Percentiles rank a stretch among this genome's conserved stretches.
These are phyloP conservation scores for Sanghuangporus sanghuang DNA, from an alignment of 1,284 basidiomycete genomes.

Conservation along the genomic window DNA sequence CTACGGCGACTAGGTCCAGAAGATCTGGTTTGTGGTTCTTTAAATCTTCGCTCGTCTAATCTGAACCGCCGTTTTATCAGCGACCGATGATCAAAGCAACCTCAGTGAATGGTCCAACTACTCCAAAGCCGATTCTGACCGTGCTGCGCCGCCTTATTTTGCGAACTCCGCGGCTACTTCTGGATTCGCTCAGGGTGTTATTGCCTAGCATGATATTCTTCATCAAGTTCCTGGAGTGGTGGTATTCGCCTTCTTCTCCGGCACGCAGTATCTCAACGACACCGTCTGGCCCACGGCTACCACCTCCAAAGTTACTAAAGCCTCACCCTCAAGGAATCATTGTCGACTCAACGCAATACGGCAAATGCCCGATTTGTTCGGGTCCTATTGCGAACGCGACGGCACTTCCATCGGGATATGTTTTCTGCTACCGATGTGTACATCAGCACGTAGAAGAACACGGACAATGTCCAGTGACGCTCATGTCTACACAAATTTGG, in stretches of 20 bases:
- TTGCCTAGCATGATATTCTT: constrained; percentile 93
- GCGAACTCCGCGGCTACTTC: constrained; percentile 53
- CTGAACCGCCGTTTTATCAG: constrained; percentile 8
- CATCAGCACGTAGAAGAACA: constrained; percentile 79
- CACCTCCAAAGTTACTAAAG: constrained; percentile 68
- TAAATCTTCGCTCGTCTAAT: background rate
- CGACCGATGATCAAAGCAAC: constrained; percentile 17
- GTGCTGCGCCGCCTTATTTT: constrained; percentile 41
- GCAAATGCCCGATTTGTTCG: constrained; percentile 81
- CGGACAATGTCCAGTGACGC: constrained; percentile 84
- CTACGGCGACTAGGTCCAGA: constrained; percentile 72
- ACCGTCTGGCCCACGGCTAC: constrained; percentile 61
- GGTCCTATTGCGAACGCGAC: constrained; percentile 82
- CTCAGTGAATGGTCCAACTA: constrained; percentile 30
- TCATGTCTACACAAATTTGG: constrained; percentile 68
- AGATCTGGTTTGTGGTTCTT: constrained; percentile 53
- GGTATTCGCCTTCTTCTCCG: constrained; percentile 96
- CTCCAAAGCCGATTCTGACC: constrained; percentile 33
- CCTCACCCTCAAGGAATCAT: constrained; percentile 64
- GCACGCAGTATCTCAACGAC: constrained; percentile 57
- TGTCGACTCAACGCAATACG: constrained; percentile 62
- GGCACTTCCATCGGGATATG: constrained; percentile 88
- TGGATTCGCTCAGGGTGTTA: constrained; percentile 77
- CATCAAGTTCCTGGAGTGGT: constrained; percentile 98
- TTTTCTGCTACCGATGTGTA: constrained; percentile 93